These are phyloP conservation scores for Cercis canadensis DNA, from an alignment of 306 rosid genomes.

Conservation along the genomic window DNA sequence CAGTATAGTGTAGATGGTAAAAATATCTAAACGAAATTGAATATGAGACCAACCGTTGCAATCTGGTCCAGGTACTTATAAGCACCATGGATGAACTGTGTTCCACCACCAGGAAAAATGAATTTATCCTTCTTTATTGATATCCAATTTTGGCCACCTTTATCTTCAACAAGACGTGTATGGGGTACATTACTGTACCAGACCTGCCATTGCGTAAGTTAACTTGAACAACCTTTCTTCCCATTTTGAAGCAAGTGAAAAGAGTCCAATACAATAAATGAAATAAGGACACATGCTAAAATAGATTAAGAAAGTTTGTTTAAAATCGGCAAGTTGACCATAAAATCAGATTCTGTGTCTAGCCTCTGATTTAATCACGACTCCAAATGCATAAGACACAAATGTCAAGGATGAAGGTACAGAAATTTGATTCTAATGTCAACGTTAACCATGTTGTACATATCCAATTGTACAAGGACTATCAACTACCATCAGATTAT, in stretches of 20 bases:
- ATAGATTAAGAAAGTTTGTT: neutral
- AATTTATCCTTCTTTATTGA: slow-evolving; percentile 64
- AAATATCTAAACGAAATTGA: slow-evolving; percentile 11
- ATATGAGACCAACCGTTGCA: slow-evolving; percentile 56
- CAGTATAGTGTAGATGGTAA: slow-evolving; percentile 16
- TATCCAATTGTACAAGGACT: neutral
- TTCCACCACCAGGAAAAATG: slow-evolving; percentile 80
- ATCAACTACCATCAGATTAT: neutral
- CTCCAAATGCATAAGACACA: neutral
- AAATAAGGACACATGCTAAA: neutral
- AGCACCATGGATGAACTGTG: slow-evolving; percentile 85
- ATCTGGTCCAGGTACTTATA: slow-evolving; percentile 79
- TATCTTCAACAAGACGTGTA: slow-evolving; percentile 77
- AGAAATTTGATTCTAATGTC: slow-evolving; percentile 2
- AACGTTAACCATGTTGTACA: neutral
- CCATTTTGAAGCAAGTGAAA: slow-evolving; percentile 12
- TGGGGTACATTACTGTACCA: slow-evolving; percentile 93
- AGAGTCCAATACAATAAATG: neutral
- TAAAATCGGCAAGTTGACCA: slow-evolving; percentile 28
- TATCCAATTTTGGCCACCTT: slow-evolving; percentile 92
- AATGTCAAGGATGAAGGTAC: slow-evolving; percentile 5
- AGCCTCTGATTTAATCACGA: neutral
- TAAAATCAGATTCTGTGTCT: slow-evolving; percentile 1
- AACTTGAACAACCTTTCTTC: slow-evolving; percentile 25
- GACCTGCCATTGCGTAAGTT: slow-evolving; percentile 57